phyloP scores from a whole-genome alignment of 495 filamentous ascomycete species.

The Aspergillus indologenus region DNA sequence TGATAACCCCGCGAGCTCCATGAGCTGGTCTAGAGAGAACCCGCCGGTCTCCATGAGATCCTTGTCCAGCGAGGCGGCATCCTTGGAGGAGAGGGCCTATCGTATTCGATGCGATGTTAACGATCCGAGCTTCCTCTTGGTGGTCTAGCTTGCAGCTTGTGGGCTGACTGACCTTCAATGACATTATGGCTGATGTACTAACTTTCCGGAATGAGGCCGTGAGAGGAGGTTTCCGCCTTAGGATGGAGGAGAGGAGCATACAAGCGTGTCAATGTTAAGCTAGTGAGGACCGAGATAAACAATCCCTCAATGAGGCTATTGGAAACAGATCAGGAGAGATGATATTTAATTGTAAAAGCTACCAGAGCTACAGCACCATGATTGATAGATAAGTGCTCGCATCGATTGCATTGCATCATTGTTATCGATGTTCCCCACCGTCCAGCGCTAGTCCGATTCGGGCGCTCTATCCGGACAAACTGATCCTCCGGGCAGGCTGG shows the following conservation, averaged over 20 bases:
- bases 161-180: conserved; percentile 37
- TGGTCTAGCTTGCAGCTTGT: too few species aligned
- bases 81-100: conserved; percentile 82
- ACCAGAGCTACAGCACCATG: conserved; percentile 6
- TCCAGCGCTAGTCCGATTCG: conserved; percentile 29
- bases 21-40: conserved; percentile 93
- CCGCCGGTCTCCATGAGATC: conserved; percentile 92
- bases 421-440: conserved; percentile 27
- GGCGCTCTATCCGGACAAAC: conserved; percentile 23
- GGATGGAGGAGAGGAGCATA: conserved; percentile 28
- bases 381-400: background rate
- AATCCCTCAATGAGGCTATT: background rate
- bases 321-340: background rate
- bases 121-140: too few species aligned
- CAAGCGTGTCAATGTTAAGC: conserved; percentile 4
- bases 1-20: conserved; percentile 92
- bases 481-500: conserved; percentile 23
- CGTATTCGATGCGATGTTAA: too few species aligned
- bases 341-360: background rate
- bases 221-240: conserved; percentile 10
- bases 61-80: conserved; percentile 82
- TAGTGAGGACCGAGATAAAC: background rate
- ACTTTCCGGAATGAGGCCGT: conserved; percentile 23
- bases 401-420: conserved; percentile 23
- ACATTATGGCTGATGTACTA: conserved; percentile 36